Base-by-base conservation (phyloP, 768 basidiomycete species). In the Sporobolomyces roseus region DNA sequence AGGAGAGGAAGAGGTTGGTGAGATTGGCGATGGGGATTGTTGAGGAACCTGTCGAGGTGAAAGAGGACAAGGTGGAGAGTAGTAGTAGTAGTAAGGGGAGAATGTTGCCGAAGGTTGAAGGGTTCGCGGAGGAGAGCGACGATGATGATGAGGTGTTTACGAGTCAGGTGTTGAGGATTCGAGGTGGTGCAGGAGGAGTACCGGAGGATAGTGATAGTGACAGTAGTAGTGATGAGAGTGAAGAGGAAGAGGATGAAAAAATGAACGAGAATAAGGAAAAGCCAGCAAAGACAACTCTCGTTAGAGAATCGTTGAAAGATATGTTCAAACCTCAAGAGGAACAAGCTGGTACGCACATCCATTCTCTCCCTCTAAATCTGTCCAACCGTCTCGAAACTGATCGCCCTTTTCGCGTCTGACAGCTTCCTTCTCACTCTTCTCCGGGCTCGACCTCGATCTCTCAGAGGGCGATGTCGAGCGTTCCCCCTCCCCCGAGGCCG, bases 371-470 rank as follows among this genome's bases (percentile, higher is more conserved):
- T 50, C 43, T 54, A 19, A 36, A 14, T 17, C n/a, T n/a, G n/a
- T 23, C 10, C 16, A 19, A 33, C 17, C 27, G 9, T 1, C 45
- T 38, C 25, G 38, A n/a, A n/a, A 23, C 12, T 48, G 46, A 9
- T n/a, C 46, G 8, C 46, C 17, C 46, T n/a, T n/a, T 17, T 41
- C 38, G 17, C 38, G 9, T 9, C 17, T 41, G 38, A 41, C 54
- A 54, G 67, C 36, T 23, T 61, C 55, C 12, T 73, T 73, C 52
- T 69, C 71, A 36, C 61, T 73, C 43, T 27, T 73, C 46, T 32
- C 55, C 38, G 64, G 54, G 35, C 61, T 73, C 63, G 68, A 73
- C 46, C 71, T 72, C 63, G 71, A 72, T 21, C 50, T 63, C 43
- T n/a, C n/a, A n/a, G 71, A 65, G 23, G 54, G 38, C 17, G 55